Evolutionary conservation across 345 rosid species (phyloP).

Genomic region (Hibiscus tridactylites): DNA sequence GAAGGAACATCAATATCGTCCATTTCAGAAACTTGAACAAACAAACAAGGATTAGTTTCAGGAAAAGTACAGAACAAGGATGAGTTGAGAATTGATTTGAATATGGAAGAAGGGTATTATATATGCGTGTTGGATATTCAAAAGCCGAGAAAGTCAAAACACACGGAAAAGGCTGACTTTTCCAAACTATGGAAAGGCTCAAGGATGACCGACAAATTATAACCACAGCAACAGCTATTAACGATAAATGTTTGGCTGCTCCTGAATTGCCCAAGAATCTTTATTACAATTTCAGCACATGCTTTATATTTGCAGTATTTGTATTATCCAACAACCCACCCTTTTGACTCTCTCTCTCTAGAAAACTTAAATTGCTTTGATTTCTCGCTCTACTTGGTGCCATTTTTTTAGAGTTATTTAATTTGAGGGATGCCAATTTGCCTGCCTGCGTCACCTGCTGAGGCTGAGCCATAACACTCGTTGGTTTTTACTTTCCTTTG

Average conservation of each 20-base stretch:
- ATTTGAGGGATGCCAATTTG: background rate
- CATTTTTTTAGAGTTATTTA: no score
- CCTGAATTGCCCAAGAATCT: background rate
- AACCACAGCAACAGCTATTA: background rate
- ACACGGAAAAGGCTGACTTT: conserved; percentile 45
- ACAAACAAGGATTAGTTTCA: background rate
- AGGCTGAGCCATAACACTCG: no score
- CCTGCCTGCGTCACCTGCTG: background rate
- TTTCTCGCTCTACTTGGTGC: no score
- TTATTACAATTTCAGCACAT: background rate
- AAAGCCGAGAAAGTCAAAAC: conserved; percentile 44
- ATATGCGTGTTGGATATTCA: conserved; percentile 17
- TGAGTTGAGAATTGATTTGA: background rate
- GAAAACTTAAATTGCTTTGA: no score
- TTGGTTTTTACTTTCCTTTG: background rate
- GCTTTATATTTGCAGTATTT: background rate
- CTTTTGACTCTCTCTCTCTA: no score
- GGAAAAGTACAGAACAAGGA: background rate
- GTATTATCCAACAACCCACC: no score
- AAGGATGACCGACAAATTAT: no score
- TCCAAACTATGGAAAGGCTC: conserved; percentile 17
- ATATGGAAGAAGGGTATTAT: conserved; percentile 13
- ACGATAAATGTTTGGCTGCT: background rate
- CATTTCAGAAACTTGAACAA: conserved; percentile 14
- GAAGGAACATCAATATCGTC: conserved; percentile 63